A percentile compares a stretch with the other conserved stretches of the same genome.
These are phyloP conservation scores for Aspergillus pseudonomiae DNA, from an alignment of 2,329 filamentous ascomycete genomes.

Conservation along the genomic window DNA sequence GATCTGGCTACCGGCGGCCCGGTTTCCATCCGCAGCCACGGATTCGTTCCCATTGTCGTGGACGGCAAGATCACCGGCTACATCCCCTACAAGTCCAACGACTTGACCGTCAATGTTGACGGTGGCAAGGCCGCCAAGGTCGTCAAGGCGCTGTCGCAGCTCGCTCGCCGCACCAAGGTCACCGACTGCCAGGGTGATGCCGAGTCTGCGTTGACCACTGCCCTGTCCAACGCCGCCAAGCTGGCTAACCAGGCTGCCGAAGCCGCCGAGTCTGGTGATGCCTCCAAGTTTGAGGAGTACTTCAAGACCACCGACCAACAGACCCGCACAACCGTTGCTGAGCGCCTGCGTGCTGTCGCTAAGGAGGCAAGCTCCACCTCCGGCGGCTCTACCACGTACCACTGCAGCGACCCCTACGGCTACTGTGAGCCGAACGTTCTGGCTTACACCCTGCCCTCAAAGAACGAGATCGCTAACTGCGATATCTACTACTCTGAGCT, in stretches of 20 bases:
- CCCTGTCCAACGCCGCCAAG: conserved; percentile 54
- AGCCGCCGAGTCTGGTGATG: conserved; percentile 54
- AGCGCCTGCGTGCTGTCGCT: conserved; percentile 56
- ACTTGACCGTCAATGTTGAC: conserved; percentile 60
- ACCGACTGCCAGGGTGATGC: conserved; percentile 58
- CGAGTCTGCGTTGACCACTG: conserved; percentile 50
- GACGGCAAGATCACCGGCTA: conserved; percentile 57
- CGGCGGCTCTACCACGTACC: conserved; percentile 55
- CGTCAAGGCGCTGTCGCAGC: conserved; percentile 48
- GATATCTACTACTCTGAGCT: conserved; percentile 58
- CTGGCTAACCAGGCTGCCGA: conserved; percentile 37
- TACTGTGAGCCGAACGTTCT: conserved; percentile 58
- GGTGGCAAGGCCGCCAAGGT: conserved; percentile 57
- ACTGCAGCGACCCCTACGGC: conserved; percentile 61
- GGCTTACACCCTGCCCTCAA: conserved; percentile 63
- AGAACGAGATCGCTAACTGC: conserved; percentile 64
- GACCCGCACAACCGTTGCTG: conserved; percentile 54
- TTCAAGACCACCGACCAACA: conserved; percentile 61
- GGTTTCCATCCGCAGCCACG: conserved; percentile 60
- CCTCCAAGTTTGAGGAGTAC: conserved; percentile 50
- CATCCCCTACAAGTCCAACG: conserved; percentile 62
- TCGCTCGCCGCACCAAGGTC: conserved; percentile 53
- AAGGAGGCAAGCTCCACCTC: conserved; percentile 58
- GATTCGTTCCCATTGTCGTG: conserved; percentile 60
- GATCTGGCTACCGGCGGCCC: conserved; percentile 53